A percentile compares a stretch with the other conserved stretches of the same genome.
phyloP scores from a whole-genome alignment of 2,329 filamentous ascomycete genomes.

The Alternaria hordeiaustralica region DNA sequence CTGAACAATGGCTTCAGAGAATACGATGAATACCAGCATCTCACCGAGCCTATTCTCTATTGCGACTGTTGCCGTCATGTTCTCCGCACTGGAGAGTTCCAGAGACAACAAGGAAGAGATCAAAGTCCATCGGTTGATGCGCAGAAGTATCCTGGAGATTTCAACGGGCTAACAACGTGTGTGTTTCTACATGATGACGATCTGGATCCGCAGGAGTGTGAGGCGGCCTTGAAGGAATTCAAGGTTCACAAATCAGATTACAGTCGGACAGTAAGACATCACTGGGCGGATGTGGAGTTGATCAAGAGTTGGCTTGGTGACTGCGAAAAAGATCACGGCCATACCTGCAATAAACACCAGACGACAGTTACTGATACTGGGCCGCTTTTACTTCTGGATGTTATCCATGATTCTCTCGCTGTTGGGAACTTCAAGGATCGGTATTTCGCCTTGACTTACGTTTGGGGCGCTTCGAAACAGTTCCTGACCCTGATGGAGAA shows the following conservation, averaged over 20 bases:
- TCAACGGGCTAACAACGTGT: background rate
- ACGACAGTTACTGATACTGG: background rate
- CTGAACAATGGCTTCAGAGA: background rate
- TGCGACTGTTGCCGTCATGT: slow-evolving; percentile 6
- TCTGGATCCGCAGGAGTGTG: background rate
- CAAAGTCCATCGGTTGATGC: background rate
- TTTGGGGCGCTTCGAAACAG: slow-evolving; percentile 10
- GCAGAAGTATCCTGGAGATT: background rate
- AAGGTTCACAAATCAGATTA: background rate
- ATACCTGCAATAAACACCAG: background rate
- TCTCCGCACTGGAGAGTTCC: background rate
- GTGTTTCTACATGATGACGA: slow-evolving; percentile 4
- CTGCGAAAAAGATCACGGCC: slow-evolving; percentile 1
- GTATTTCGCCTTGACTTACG: slow-evolving; percentile 10
- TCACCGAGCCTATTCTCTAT: slow-evolving; percentile 3
- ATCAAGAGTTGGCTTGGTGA: slow-evolving; percentile 3
- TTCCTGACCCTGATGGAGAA: slow-evolving; percentile 3
- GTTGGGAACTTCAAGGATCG: background rate
- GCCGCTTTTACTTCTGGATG: slow-evolving; percentile 3
- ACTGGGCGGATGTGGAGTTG: background rate
- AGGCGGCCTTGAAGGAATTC: background rate
- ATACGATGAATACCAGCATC: background rate
- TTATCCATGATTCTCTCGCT: background rate
- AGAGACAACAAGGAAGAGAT: background rate
- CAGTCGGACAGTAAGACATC: background rate